Percentiles rank a stretch among this genome's conserved stretches.
phyloP scores from a whole-genome alignment of 345 rosid species.

The Citrus australasica region DNA sequence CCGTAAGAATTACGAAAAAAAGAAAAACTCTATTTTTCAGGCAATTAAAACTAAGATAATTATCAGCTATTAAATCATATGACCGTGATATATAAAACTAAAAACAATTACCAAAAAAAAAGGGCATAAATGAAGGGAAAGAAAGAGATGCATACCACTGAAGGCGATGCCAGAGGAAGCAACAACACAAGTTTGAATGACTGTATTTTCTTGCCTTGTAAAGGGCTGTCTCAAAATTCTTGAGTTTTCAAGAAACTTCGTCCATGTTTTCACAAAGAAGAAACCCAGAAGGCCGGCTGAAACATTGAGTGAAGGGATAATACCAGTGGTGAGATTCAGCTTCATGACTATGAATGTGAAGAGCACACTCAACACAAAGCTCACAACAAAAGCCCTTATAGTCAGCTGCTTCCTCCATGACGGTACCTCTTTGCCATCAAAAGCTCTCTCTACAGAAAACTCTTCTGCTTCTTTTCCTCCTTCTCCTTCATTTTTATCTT shows the following conservation, averaged over 20 bases:
- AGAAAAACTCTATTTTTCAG: background rate
- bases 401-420: conserved; percentile 67
- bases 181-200: conserved; percentile 76
- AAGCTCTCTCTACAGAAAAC: conserved; percentile 48
- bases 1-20: background rate
- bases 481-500: background rate
- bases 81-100: background rate
- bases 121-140: background rate
- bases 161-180: conserved; percentile 81
- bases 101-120: background rate
- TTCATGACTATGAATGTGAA: conserved; percentile 74
- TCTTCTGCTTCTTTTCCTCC: conserved; percentile 16
- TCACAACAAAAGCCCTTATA: conserved; percentile 54
- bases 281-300: conserved; percentile 74
- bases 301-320: conserved; percentile 70
- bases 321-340: conserved; percentile 67
- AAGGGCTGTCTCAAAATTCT: conserved; percentile 51
- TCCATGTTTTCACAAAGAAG: conserved; percentile 68
- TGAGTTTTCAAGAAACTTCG: conserved; percentile 40
- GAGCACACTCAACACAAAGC: conserved; percentile 51
- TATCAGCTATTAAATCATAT: background rate
- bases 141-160: conserved; percentile 42
- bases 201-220: conserved; percentile 77
- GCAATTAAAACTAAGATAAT: background rate
- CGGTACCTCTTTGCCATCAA: conserved; percentile 47